Conservation (phyloP, 306 rosid species). For the Prunus mongolica region DNA sequence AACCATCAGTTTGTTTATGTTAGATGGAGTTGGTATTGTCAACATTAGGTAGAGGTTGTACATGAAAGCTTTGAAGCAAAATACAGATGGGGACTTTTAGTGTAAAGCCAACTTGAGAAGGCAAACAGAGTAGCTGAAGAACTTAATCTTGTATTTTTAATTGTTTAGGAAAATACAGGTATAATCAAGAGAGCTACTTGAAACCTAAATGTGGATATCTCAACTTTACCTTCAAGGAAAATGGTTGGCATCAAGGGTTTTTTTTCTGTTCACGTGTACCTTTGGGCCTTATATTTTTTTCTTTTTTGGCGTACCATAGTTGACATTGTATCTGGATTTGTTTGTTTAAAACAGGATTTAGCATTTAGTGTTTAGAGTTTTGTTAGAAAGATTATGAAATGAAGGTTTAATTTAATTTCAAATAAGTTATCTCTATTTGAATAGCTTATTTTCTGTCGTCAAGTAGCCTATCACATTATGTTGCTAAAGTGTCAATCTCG, state of each 20-base stretch:
- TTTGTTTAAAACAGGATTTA: not conserved
- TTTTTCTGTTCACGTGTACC: not conserved
- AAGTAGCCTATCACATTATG: too few species aligned
- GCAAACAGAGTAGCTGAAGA: not conserved
- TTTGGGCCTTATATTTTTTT: not conserved
- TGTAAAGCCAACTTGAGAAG: not conserved
- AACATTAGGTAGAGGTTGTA: slow-evolving; percentile 1
- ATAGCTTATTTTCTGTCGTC: too few species aligned
- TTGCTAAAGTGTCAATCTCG: too few species aligned
- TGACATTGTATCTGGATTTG: not conserved
- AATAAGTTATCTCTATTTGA: too few species aligned
- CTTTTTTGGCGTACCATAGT: too few species aligned
- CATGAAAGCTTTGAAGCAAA: slow-evolving; percentile 3
- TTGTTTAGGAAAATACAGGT: not conserved
- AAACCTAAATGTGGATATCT: not conserved
- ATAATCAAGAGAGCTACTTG: not conserved
- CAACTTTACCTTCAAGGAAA: not conserved
- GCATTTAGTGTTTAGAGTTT: not conserved
- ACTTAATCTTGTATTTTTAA: not conserved
- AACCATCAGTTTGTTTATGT: not conserved
- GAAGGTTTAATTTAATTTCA: too few species aligned
- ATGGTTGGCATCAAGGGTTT: not conserved
- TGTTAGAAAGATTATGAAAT: too few species aligned
- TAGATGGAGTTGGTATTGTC: slow-evolving; percentile 4
- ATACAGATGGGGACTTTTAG: not conserved